Percentiles rank a stretch among this genome's conserved stretches.
These are phyloP conservation scores for Coprinopsis strossmayeri DNA, from an alignment of 768 basidiomycete genomes.

Conservation along the genomic window DNA sequence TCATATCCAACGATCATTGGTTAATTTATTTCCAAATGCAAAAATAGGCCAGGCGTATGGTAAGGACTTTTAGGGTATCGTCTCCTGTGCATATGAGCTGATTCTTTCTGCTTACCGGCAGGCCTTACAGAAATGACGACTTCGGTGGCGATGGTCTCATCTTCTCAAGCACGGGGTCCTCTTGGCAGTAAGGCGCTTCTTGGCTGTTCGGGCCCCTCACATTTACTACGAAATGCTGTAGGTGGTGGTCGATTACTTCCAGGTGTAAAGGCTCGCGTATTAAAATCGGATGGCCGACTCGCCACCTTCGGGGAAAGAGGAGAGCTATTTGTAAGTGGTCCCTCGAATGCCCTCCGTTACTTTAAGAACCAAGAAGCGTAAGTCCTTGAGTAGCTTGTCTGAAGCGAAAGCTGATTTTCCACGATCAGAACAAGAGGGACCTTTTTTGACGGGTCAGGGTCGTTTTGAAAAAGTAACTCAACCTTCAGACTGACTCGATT, in stretches of 20 bases:
- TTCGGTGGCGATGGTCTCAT: conserved; percentile 38
- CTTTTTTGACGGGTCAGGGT: conserved; percentile 55
- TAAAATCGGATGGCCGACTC: conserved; percentile 39
- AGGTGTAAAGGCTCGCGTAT: conserved; percentile 36
- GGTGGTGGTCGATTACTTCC: conserved; percentile 38
- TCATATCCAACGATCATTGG: conserved; percentile 42
- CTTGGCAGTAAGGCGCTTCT: conserved; percentile 29
- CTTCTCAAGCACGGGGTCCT: conserved; percentile 32
- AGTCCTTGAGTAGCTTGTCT: too few relatives aligned
- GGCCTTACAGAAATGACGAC: conserved; percentile 35
- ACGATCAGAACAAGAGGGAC: conserved; percentile 45
- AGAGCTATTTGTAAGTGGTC: conserved; percentile 41
- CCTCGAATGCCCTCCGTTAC: conserved; percentile 36
- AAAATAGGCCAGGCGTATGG: conserved; percentile 61
- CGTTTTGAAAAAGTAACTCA: too few relatives aligned
- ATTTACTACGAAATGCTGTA: conserved; percentile 12
- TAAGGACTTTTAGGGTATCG: conserved; percentile 12
- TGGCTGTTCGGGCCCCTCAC: too few relatives aligned
- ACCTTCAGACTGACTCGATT: too few relatives aligned
- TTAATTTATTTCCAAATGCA: conserved; percentile 39
- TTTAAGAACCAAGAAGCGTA: conserved; percentile 46
- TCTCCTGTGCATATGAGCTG: conserved; percentile 1
- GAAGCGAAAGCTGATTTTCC: too few relatives aligned
- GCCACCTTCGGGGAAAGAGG: conserved; percentile 39
- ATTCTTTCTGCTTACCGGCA: conserved; percentile 3